Percentiles rank a stretch among this genome's conserved stretches.
Conservation (phyloP, 768 basidiomycete species). For the Solioccasus polychromus region DNA sequence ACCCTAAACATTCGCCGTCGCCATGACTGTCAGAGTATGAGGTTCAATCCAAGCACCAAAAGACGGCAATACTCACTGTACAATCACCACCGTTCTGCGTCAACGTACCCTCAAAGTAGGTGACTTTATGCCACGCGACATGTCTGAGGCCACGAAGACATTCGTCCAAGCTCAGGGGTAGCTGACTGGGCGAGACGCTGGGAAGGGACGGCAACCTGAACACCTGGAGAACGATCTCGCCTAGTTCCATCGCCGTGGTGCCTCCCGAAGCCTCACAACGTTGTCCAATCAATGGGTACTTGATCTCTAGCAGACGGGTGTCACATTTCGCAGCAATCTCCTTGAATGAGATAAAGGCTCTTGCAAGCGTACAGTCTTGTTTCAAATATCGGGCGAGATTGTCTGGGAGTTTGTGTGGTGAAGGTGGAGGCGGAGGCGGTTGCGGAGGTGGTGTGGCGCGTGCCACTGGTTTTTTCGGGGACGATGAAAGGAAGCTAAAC, state of each 20-base stretch:
- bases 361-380: slow-evolving; percentile 83
- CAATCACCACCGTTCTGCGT: slow-evolving; percentile 96
- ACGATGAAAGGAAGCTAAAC: slow-evolving; percentile 73
- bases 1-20: slow-evolving; percentile 80
- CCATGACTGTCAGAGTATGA: slow-evolving; percentile 54
- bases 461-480: slow-evolving; percentile 66
- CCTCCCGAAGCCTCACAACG: slow-evolving; percentile 50
- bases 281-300: slow-evolving; percentile 78
- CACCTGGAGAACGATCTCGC: slow-evolving; percentile 85
- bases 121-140: slow-evolving; percentile 91
- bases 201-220: slow-evolving; percentile 88
- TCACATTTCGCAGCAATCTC: slow-evolving; percentile 83
- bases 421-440: slow-evolving; percentile 37
- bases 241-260: slow-evolving; percentile 68
- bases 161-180: slow-evolving; percentile 93
- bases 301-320: slow-evolving; percentile 79
- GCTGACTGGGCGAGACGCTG: slow-evolving; percentile 70
- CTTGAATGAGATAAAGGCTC: slow-evolving; percentile 86
- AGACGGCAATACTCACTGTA: slow-evolving; percentile 49
- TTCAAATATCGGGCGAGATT: slow-evolving; percentile 82
- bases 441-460: slow-evolving; percentile 26
- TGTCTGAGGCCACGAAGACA: slow-evolving; percentile 85
- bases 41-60: background rate
- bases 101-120: slow-evolving; percentile 88
- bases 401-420: slow-evolving; percentile 52